A percentile compares a stretch with the other conserved stretches of the same genome.
Evolutionary conservation across 352 stramenopile species (phyloP).

Genomic region (Pythium chondricola): DNA sequence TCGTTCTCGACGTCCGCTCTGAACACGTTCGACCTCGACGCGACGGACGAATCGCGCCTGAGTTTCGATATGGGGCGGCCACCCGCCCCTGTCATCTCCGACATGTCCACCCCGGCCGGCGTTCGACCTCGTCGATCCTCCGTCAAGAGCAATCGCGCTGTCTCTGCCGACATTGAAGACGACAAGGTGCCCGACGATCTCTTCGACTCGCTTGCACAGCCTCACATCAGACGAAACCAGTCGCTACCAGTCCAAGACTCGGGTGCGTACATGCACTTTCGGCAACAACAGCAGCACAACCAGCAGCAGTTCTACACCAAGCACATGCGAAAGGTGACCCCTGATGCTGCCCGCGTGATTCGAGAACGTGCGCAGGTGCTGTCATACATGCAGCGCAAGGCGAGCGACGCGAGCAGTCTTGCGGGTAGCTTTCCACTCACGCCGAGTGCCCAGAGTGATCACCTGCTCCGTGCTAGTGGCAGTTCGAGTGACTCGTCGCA

Average conservation of each 20-base stretch:
- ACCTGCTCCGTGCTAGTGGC: slow-evolving; percentile 39
- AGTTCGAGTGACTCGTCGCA: slow-evolving; percentile 67
- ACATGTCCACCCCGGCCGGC: neutral
- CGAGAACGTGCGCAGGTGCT: slow-evolving; percentile 82
- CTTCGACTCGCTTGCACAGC: slow-evolving; percentile 8
- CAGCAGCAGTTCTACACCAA: slow-evolving; percentile 17
- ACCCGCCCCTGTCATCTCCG: neutral
- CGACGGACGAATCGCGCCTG: slow-evolving; percentile 3
- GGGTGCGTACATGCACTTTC: slow-evolving; percentile 6
- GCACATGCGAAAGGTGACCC: slow-evolving; percentile 14
- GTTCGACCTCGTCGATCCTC: too few species aligned
- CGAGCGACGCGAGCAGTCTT: slow-evolving; percentile 75
- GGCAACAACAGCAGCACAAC: slow-evolving; percentile 18
- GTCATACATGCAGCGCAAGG: slow-evolving; percentile 83
- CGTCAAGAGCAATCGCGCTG: slow-evolving; percentile 1
- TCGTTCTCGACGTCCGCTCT: neutral
- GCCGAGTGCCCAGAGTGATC: slow-evolving; percentile 31
- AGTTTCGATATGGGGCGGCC: slow-evolving; percentile 17
- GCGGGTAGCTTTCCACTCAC: slow-evolving; percentile 53
- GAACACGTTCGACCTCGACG: slow-evolving; percentile 8
- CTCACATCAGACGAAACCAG: slow-evolving; percentile 14
- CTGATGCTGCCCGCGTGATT: slow-evolving; percentile 59
- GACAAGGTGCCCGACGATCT: neutral
- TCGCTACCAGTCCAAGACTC: slow-evolving; percentile 10
- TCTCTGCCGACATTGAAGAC: slow-evolving; percentile 13